phyloP scores from a whole-genome alignment of 129 eudicot genomes.

The Flaveria ramosissima region DNA sequence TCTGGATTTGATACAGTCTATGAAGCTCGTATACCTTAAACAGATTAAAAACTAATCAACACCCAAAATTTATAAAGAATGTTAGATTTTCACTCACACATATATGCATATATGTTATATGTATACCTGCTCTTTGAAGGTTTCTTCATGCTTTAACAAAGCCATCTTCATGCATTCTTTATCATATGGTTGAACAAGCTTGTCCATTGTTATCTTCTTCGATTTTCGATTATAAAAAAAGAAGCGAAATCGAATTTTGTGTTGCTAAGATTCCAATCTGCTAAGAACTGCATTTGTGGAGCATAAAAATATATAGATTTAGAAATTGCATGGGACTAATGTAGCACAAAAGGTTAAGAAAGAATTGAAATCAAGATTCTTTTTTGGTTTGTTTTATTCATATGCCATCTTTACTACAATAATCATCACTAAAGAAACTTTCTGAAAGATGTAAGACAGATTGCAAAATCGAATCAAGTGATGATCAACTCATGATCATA shows the following conservation, averaged over 20 bases:
- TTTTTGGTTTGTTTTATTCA: constrained; percentile 32
- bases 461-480: background rate
- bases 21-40: constrained; percentile 89
- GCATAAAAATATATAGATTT: constrained; percentile 21
- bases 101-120: background rate
- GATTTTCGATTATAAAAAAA: constrained; percentile 3
- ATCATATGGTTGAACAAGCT: constrained; percentile 58
- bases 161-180: constrained; percentile 96
- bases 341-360: constrained; percentile 26
- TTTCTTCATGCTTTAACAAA: constrained; percentile 92
- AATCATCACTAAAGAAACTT: constrained; percentile 42
- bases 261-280: constrained; percentile 24
- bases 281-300: constrained; percentile 34
- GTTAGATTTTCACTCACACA: background rate
- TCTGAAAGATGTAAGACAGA: no score
- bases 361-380: constrained; percentile 41
- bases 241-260: constrained; percentile 15
- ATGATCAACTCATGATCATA: constrained; percentile 28
- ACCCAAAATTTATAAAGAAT: background rate
- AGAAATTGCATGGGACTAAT: constrained; percentile 40
- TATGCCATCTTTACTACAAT: constrained; percentile 26
- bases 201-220: constrained; percentile 54
- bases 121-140: constrained; percentile 84
- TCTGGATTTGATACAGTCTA: constrained; percentile 76
- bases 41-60: constrained; percentile 9